Evolutionary conservation across 768 basidiomycete genomes (phyloP), one percentile per base, ranked within the genome.

Genomic region (Russula vinacea): DNA sequence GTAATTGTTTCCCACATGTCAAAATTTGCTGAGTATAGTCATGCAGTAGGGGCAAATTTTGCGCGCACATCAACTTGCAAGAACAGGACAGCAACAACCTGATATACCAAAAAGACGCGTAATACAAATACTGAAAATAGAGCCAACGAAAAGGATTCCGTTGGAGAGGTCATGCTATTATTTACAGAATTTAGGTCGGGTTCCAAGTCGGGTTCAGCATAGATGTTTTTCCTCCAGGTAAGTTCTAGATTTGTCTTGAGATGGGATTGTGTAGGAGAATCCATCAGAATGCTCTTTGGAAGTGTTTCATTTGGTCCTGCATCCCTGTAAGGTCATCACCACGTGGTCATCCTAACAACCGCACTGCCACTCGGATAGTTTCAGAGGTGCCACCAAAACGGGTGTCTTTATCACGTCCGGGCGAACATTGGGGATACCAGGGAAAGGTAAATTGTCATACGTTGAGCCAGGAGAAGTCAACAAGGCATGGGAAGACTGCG

Each of bases 371-470:
- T 54, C 5, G 50, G 58, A 14, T 58, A 53, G 22, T 50, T 47
- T 42, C 47, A 11, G 59, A 62, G 11, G 14, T 56, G 39, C 44
- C 19, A 19, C 45, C 45, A 13, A 64, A 56, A 37, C 19, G 42
- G 39, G 56, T 19, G 42, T 50, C 59, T 35, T 44, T 56, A 19
- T 44, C 42, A 17, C 44, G 76, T 68, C 26, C 37, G 17, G 59
- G 75, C 67, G 68, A 70, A 61, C 75, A 19, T 78, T 78, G 54
- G 84, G 82, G 62, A 83, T 86, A 64, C 86, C 86, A 29, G 86
- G 82, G 13, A 86, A 84, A 37, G 87, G 86, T 66, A 83, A 83
- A 66, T 92, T 89, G 66, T 90, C 89, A 69, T 88, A 89, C 26
- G 80, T 79, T 7, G 86, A 84, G 22, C 22, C 77, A 0, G 80